Percentiles rank a stretch among this genome's conserved stretches.
phyloP scores from a whole-genome alignment of 1,284 basidiomycete genomes.

The Apiotrichum porosum region DNA sequence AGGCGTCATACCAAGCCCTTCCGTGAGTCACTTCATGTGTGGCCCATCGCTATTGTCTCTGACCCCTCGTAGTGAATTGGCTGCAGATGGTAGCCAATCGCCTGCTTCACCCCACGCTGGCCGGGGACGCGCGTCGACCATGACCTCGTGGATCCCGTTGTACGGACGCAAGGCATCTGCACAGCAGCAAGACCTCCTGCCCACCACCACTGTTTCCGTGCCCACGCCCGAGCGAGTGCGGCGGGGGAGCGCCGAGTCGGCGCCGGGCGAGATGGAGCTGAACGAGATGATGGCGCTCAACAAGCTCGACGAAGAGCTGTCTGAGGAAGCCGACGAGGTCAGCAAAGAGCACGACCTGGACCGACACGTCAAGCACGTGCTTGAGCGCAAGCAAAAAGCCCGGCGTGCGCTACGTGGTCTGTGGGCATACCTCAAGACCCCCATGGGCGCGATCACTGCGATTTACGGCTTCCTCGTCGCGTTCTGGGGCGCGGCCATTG shows the following conservation, averaged over 20 bases:
- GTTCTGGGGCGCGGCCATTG: conserved; percentile 80
- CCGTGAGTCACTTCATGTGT: neutral
- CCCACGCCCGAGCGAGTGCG: too few relatives aligned
- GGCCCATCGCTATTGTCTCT: neutral
- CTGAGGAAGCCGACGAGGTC: neutral
- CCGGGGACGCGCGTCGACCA: too few relatives aligned
- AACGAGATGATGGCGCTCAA: neutral
- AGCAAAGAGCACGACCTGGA: conserved; percentile 33
- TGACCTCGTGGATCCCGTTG: too few relatives aligned
- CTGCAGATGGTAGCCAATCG: too few relatives aligned
- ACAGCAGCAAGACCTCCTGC: too few relatives aligned
- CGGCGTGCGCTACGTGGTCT: conserved; percentile 63
- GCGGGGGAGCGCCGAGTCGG: neutral
- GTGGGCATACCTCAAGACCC: conserved; percentile 78
- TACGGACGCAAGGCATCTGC: too few relatives aligned
- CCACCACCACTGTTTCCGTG: too few relatives aligned
- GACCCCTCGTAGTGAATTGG: too few relatives aligned
- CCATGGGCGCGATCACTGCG: conserved; percentile 61
- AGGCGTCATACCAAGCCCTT: neutral
- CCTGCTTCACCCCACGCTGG: too few relatives aligned
- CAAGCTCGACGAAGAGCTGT: conserved; percentile 1
- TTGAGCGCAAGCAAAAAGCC: conserved; percentile 62
- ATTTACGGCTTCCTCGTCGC: conserved; percentile 74
- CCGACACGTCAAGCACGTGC: conserved; percentile 69
- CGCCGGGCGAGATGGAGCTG: neutral